Percentiles rank a stretch among this genome's conserved stretches.
Evolutionary conservation across 2,329 filamentous ascomycete species (phyloP).

Genomic region (Beauveria rudraprayagi): DNA sequence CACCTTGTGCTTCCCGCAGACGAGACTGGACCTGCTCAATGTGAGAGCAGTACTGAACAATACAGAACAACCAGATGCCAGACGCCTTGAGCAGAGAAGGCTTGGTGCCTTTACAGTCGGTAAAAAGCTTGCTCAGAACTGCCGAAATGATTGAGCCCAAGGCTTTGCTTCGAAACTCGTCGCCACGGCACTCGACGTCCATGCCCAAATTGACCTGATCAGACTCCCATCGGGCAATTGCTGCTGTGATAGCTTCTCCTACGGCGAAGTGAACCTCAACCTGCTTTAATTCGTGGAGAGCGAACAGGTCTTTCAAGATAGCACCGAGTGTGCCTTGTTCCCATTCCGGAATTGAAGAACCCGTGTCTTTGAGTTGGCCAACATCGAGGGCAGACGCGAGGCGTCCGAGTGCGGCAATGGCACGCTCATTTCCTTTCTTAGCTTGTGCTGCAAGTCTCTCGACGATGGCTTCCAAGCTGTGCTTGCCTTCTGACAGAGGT

Average conservation of each 20-base stretch:
- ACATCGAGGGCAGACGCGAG: slow-evolving; percentile 38
- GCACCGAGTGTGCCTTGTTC: slow-evolving; percentile 34
- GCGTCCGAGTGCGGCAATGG: slow-evolving; percentile 73
- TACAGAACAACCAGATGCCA: slow-evolving; percentile 87
- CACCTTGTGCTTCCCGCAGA: slow-evolving; percentile 70
- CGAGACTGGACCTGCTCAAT: slow-evolving; percentile 64
- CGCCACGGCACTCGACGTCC: slow-evolving; percentile 55
- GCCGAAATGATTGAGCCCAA: slow-evolving; percentile 36
- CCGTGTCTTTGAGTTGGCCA: slow-evolving; percentile 17
- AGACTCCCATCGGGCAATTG: slow-evolving; percentile 75
- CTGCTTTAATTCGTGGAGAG: slow-evolving; percentile 74
- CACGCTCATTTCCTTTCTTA: slow-evolving; percentile 73
- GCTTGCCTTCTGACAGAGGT: slow-evolving; percentile 22
- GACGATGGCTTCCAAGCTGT: slow-evolving; percentile 39
- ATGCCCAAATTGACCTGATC: slow-evolving; percentile 66
- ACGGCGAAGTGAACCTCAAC: slow-evolving; percentile 85
- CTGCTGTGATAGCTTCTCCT: slow-evolving; percentile 77
- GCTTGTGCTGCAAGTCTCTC: slow-evolving; percentile 58
- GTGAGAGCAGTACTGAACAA: slow-evolving; percentile 85
- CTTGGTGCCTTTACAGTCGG: slow-evolving; percentile 74
- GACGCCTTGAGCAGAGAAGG: slow-evolving; percentile 85
- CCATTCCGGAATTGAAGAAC: slow-evolving; percentile 2
- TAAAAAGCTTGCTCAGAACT: slow-evolving; percentile 64
- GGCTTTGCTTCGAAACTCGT: slow-evolving; percentile 30
- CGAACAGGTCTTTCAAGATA: slow-evolving; percentile 62